Evolutionary conservation across 1,139 yeast species (phyloP).

Genomic region (Hansenula lynferdii): DNA sequence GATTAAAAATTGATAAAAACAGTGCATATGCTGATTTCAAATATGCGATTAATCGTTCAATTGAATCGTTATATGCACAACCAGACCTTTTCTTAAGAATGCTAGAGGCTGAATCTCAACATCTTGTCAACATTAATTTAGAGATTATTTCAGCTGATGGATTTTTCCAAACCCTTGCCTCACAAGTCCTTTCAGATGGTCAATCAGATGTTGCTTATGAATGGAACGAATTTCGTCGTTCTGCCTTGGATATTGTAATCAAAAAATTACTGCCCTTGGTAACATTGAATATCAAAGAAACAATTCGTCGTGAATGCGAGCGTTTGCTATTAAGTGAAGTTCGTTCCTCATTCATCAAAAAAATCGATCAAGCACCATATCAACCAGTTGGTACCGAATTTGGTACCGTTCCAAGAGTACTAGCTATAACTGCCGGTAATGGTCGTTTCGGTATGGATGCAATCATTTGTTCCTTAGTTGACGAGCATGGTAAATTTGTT

Average conservation of each 20-base stretch:
- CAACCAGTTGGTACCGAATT: slow-evolving; percentile 72
- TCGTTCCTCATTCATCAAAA: slow-evolving; percentile 61
- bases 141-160: slow-evolving; percentile 36
- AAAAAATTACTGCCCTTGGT: slow-evolving; percentile 64
- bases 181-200: slow-evolving; percentile 75
- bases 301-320: slow-evolving; percentile 73
- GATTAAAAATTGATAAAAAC: slow-evolving; percentile 69
- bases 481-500: slow-evolving; percentile 74
- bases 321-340: slow-evolving; percentile 64
- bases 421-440: slow-evolving; percentile 81
- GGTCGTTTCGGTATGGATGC: slow-evolving; percentile 82
- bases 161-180: slow-evolving; percentile 44
- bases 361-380: slow-evolving; percentile 90
- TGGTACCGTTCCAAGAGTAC: slow-evolving; percentile 81
- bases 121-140: slow-evolving; percentile 41
- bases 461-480: slow-evolving; percentile 73
- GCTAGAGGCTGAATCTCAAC: slow-evolving; percentile 85
- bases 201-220: slow-evolving; percentile 72
- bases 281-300: slow-evolving; percentile 77
- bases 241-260: slow-evolving; percentile 63
- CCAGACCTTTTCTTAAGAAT: slow-evolving; percentile 86
- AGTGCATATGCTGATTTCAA: slow-evolving; percentile 88
- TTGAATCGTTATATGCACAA: slow-evolving; percentile 62
- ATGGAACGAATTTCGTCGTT: slow-evolving; percentile 79
- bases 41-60: slow-evolving; percentile 79